These are phyloP conservation scores for Yarrowia sp. DNA, from an alignment of 805 yeast species.

Conservation along the genomic window DNA sequence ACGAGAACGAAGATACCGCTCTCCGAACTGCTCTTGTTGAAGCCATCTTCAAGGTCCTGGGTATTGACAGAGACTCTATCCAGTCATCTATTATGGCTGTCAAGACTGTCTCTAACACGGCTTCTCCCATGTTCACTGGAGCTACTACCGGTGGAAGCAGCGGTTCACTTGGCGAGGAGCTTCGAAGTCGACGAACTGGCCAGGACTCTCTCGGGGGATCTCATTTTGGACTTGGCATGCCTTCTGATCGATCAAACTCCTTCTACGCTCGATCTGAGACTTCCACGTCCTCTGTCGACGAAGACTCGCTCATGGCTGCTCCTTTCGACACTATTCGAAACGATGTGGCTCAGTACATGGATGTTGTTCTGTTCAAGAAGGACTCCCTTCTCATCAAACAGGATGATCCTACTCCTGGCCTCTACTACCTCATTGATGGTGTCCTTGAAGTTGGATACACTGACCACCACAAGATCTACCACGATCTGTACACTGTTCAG, in stretches of 20 bases:
- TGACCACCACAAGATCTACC: conserved; percentile 46
- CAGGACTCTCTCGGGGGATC: conserved; percentile 5
- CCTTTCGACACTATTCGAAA: conserved; percentile 44
- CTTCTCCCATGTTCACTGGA: conserved; percentile 35
- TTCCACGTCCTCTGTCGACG: conserved; percentile 11
- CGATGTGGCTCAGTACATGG: conserved; percentile 54
- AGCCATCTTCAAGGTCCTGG: conserved; percentile 70
- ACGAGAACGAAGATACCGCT: conserved; percentile 74
- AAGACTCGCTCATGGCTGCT: conserved; percentile 46
- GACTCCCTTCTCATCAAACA: conserved; percentile 68
- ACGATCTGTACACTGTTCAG: conserved; percentile 60
- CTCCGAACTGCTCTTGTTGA: conserved; percentile 71
- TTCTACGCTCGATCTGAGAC: conserved; percentile 25
- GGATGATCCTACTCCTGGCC: conserved; percentile 71
- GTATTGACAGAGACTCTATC: conserved; percentile 56
- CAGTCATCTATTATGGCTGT: conserved; percentile 26
- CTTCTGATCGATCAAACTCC: conserved; percentile 14
- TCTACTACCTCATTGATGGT: conserved; percentile 84
- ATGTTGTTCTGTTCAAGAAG: conserved; percentile 60
- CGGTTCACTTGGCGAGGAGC: conserved; percentile 24
- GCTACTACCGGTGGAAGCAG: conserved; percentile 6
- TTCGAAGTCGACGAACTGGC: conserved; percentile 32
- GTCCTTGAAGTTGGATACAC: conserved; percentile 65
- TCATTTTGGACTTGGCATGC: background rate
- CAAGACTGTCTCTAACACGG: conserved; percentile 20